phyloP scores from a whole-genome alignment of 768 basidiomycete genomes.

The Lyophyllum semitale region DNA sequence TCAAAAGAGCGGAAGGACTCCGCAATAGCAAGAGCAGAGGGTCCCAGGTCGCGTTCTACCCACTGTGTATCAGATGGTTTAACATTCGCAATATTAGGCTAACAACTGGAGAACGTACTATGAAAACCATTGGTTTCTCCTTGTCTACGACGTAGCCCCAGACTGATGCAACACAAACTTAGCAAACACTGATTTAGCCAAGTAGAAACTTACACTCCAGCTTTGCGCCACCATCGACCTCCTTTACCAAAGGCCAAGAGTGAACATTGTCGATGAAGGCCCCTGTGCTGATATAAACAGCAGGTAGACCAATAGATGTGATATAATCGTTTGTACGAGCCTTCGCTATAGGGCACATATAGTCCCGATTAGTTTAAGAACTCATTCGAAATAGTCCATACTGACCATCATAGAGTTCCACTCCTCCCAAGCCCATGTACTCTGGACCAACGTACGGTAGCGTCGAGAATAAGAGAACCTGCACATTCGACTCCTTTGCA shows the following conservation, averaged over 20 bases:
- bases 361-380: not conserved
- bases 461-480: conserved; percentile 16
- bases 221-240: conserved; percentile 1
- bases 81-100: not conserved
- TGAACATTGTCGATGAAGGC: conserved; percentile 17
- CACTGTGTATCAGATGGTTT: conserved; percentile 2
- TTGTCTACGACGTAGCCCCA: conserved; percentile 13
- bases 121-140: conserved; percentile 15
- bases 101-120: not conserved
- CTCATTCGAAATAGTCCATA: not conserved
- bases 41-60: conserved; percentile 13
- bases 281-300: conserved; percentile 14
- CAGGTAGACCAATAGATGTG: conserved; percentile 14
- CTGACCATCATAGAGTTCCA: conserved; percentile 17
- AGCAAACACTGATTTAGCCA: not conserved
- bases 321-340: conserved; percentile 17
- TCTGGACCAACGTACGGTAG: conserved; percentile 17
- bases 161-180: not conserved
- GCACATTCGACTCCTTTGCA: conserved; percentile 14
- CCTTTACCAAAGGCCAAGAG: conserved; percentile 14
- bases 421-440: conserved; percentile 17
- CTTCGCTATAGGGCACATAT: conserved; percentile 9
- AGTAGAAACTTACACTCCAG: conserved; percentile 9
- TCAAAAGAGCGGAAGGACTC: conserved; percentile 9
- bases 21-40: not conserved